Evolutionary conservation across 371 early-diverging fungal genomes (phyloP).

Genomic region (Parasitella parasitica): DNA sequence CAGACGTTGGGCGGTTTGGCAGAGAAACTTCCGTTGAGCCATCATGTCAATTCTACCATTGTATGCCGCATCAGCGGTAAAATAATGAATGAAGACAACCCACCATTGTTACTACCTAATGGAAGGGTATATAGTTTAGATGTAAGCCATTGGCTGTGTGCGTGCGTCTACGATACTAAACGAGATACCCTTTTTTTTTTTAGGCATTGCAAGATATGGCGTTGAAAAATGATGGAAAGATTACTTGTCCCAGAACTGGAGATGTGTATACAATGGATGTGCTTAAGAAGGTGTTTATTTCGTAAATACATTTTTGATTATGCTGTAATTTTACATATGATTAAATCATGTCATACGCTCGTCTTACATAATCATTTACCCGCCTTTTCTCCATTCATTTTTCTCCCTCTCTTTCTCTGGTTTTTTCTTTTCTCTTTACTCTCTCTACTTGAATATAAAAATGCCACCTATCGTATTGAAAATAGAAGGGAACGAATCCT

Average conservation of each 20-base stretch:
- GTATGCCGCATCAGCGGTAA: slow-evolving; percentile 89
- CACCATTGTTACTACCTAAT: slow-evolving; percentile 93
- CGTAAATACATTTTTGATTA: slow-evolving; percentile 33
- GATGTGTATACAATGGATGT: slow-evolving; percentile 60
- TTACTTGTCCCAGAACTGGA: slow-evolving; percentile 84
- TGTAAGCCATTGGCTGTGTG: slow-evolving; percentile 36
- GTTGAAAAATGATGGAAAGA: slow-evolving; percentile 66
- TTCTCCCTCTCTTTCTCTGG: not conserved
- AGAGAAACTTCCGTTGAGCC: slow-evolving; percentile 79
- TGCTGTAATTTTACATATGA: not conserved
- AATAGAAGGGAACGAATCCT: slow-evolving; percentile 56
- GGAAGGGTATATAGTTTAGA: slow-evolving; percentile 88
- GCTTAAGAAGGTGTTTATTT: slow-evolving; percentile 85
- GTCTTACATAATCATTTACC: slow-evolving; percentile 1
- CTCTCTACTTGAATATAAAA: not conserved
- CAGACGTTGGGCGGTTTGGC: slow-evolving; percentile 86
- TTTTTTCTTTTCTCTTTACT: slow-evolving; percentile 1
- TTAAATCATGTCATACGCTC: not conserved
- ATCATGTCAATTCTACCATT: slow-evolving; percentile 90
- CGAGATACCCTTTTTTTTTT: not conserved
- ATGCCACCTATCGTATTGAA: slow-evolving; percentile 80
- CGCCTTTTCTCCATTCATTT: not conserved
- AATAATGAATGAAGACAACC: slow-evolving; percentile 93
- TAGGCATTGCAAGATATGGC: slow-evolving; percentile 85
- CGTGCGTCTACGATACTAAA: not conserved